phyloP scores from a whole-genome alignment of 2,329 filamentous ascomycete species.

The Botrytis elliptica region DNA sequence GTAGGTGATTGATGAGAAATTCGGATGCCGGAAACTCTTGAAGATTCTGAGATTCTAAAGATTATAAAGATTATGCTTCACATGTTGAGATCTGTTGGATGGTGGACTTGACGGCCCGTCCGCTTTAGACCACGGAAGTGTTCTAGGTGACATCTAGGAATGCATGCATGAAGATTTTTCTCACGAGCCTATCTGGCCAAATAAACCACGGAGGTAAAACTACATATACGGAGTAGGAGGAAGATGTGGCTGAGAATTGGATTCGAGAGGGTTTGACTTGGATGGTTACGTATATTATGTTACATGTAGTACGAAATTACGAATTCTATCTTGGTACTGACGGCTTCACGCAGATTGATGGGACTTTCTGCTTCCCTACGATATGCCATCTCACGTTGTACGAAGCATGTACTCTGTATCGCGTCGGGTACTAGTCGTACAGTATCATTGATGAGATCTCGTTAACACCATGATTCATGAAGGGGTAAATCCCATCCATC shows the following conservation, averaged over 20 bases:
- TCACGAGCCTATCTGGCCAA: background rate
- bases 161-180: background rate
- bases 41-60: background rate
- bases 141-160: background rate
- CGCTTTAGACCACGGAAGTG: background rate
- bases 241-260: background rate
- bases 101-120: background rate
- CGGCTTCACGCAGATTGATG: too few species aligned
- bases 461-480: constrained; percentile 6
- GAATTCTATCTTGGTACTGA: background rate
- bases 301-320: background rate
- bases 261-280: background rate
- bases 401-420: background rate
- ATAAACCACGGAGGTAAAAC: background rate
- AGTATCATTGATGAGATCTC: background rate
- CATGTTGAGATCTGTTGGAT: background rate
- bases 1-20: background rate
- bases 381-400: background rate
- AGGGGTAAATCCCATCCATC: background rate
- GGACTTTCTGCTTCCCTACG: background rate
- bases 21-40: background rate
- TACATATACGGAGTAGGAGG: background rate
- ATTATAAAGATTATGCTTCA: background rate
- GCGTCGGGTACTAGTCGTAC: background rate
- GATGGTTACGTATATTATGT: background rate